A percentile compares a stretch with the other conserved stretches of the same genome.
Conservation (phyloP, 2,329 filamentous ascomycete species). For the Cladorrhinum sp. region DNA sequence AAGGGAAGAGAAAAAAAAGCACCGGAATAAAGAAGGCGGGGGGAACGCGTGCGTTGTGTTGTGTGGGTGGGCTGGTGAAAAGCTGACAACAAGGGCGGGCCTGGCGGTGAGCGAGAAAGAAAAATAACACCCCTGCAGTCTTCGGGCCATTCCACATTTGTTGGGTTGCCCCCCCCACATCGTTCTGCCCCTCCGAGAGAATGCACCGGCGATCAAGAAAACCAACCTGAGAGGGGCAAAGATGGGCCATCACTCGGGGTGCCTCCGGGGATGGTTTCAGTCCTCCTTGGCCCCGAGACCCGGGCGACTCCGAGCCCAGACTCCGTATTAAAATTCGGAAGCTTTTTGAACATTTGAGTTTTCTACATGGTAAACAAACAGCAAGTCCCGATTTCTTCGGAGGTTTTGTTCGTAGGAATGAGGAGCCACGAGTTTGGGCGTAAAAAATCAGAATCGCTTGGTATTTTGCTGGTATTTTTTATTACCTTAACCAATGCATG, state of each 20-base stretch:
- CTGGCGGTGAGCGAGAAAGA: constrained; percentile 1
- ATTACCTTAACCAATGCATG: background rate
- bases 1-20: background rate
- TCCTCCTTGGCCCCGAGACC: background rate
- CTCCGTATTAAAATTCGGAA: too few relatives aligned
- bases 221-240: background rate
- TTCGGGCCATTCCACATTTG: background rate
- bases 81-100: background rate
- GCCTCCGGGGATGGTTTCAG: background rate
- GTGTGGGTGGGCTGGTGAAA: background rate
- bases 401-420: background rate
- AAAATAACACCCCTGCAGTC: background rate
- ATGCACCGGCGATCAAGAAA: background rate
- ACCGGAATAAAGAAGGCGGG: constrained; percentile 1
- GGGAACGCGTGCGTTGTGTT: background rate
- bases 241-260: background rate
- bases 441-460: background rate
- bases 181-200: background rate
- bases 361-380: background rate
- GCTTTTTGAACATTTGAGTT: too few relatives aligned
- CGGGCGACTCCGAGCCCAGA: background rate
- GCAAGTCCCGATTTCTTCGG: background rate
- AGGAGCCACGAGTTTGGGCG: background rate
- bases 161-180: background rate
- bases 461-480: constrained; percentile 5